Evolutionary conservation across 106 monocot genomes (phyloP), one percentile per base, ranked within the genome.

Genomic region (Posidonia australis): DNA sequence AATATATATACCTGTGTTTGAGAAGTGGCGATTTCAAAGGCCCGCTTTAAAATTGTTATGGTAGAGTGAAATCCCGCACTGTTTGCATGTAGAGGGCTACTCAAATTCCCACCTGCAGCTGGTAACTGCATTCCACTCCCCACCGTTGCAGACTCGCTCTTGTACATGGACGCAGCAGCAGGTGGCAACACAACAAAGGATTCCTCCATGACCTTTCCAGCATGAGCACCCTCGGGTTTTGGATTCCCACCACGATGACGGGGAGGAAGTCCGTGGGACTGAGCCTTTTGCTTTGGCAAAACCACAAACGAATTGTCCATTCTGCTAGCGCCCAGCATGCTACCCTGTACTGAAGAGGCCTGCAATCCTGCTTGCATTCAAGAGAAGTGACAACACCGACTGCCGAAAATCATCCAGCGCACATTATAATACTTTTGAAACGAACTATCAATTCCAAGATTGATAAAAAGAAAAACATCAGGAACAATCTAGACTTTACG

Each of bases 301-400:
- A 98, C 67, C 5, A 98, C 90, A 70, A 82, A 98, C 13, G 90
- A 98, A 14, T 87, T 60, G 55, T 98, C 96, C 87, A 98, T 84
- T 22, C 79, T 70, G 64, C 82, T 84, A 22, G 74, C 58, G 1
- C 86, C 79, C 72, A 94, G 44, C 30, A 84, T 65, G 45, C 83
- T 93, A 17, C 83, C 83, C 60, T 92, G 92, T 64, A 92, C 66
- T 1, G 77, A 54, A 1, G 92, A 86, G 20, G 62, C 74, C 54
- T 92, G 87, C 81, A 85, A 78, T 31, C 86, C 88, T 88, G 62
- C 18, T 62, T 30, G 2, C 2, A 52, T 59, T 51, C 27, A 25
- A 56, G 44, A 58, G 53, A 45, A 31, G 6, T 18, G 18, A 65
- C 29, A 29, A 9, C 10, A 27, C n/a, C n/a, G n/a, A 48, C 2